Percentiles rank a stretch among this genome's conserved stretches.
Evolutionary conservation across 495 filamentous ascomycete genomes (phyloP).

Genomic region (Baudoinia panamericana): DNA sequence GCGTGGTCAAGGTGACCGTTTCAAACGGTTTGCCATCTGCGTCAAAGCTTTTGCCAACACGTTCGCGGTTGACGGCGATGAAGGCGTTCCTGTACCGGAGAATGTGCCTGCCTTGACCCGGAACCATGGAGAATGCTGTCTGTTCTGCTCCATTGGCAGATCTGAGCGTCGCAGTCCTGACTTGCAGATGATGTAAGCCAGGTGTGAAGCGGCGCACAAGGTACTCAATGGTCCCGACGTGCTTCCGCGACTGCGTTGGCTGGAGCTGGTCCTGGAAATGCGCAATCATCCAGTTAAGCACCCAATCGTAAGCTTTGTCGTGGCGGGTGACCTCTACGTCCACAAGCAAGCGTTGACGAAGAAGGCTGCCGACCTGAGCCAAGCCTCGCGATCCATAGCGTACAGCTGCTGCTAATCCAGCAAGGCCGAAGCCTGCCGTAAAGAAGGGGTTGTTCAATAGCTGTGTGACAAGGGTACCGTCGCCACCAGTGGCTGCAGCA

Average conservation of each 20-base stretch:
- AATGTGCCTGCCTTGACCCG: constrained; percentile 76
- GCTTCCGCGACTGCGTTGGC: constrained; percentile 4
- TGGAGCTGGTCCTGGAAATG: constrained; percentile 40
- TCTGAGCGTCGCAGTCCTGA: constrained; percentile 50
- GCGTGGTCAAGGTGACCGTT: constrained; percentile 79
- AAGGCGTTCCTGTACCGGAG: constrained; percentile 75
- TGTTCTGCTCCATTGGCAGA: constrained; percentile 51
- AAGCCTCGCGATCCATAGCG: constrained; percentile 62
- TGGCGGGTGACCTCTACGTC: constrained; percentile 89
- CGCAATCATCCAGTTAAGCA: constrained; percentile 82
- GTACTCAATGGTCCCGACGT: constrained; percentile 37
- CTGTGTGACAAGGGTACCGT: constrained; percentile 35
- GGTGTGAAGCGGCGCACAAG: constrained; percentile 47
- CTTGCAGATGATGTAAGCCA: constrained; percentile 52
- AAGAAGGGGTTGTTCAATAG: constrained; percentile 56
- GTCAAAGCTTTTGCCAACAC: constrained; percentile 55
- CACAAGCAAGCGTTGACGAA: constrained; percentile 78
- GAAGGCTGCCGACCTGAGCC: constrained; percentile 52
- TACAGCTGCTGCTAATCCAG: constrained; percentile 64
- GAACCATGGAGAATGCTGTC: constrained; percentile 76
- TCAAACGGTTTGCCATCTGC: constrained; percentile 82
- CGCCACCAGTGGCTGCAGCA: constrained; percentile 11
- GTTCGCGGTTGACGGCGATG: constrained; percentile 71
- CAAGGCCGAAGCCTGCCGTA: constrained; percentile 71
- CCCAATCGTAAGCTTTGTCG: constrained; percentile 87